phyloP scores from a whole-genome alignment of 345 rosid genomes.

The Nephelium lappaceum region DNA sequence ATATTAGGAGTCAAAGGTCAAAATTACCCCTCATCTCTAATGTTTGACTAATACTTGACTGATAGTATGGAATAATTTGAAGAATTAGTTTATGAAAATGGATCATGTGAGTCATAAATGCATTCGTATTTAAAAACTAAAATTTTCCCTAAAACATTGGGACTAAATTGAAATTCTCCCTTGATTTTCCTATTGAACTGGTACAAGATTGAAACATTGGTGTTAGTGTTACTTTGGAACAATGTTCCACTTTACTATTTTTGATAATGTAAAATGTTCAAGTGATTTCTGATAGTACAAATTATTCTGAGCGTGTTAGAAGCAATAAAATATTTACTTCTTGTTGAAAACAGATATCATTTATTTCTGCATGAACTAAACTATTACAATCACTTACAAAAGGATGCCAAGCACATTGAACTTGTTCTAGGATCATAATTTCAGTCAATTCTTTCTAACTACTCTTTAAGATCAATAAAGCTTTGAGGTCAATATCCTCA shows the following conservation, averaged over 20 bases:
- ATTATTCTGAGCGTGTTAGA: not conserved
- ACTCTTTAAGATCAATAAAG: not conserved
- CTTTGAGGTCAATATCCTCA: not conserved
- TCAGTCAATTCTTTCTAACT: not conserved
- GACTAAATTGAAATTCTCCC: no score
- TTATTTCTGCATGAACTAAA: not conserved
- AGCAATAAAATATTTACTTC: not conserved
- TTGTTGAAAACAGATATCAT: not conserved
- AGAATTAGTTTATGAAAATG: no score
- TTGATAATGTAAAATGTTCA: not conserved
- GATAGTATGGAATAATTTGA: no score
- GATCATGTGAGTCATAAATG: no score
- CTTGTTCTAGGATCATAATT: not conserved
- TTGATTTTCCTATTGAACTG: no score
- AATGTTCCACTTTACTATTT: not conserved
- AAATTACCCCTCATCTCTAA: no score
- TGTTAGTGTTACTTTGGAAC: no score
- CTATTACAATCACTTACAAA: not conserved
- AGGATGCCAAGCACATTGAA: not conserved
- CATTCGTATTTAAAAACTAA: no score
- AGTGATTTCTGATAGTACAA: not conserved
- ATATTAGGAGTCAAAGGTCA: no score
- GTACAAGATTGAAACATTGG: no score
- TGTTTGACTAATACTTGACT: no score
- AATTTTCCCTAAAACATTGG: no score